These are phyloP conservation scores for Fusarium beomiforme DNA, from an alignment of 2,329 filamentous ascomycete species.

Conservation along the genomic window DNA sequence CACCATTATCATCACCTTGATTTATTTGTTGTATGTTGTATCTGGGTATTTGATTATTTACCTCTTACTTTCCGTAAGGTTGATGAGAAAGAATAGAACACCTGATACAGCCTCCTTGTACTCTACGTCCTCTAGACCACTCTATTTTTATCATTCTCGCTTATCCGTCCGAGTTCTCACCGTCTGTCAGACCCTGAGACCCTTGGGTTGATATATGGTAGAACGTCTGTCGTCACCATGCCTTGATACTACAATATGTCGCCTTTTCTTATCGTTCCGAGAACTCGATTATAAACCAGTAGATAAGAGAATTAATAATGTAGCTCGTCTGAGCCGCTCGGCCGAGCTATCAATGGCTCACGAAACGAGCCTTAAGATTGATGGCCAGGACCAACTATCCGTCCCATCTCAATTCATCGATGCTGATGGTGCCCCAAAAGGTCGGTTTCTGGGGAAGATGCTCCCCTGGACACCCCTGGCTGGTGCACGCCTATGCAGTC, in stretches of 20 bases:
- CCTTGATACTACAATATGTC: constrained; percentile 11
- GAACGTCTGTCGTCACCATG: constrained; percentile 38
- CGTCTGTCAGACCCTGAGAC: constrained; percentile 16
- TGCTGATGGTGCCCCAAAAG: constrained; percentile 46
- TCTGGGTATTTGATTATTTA: not conserved
- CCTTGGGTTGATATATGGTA: constrained; percentile 14
- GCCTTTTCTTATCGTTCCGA: constrained; percentile 27
- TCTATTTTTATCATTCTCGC: constrained; percentile 15
- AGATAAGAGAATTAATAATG: constrained; percentile 28
- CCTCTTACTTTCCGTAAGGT: not conserved
- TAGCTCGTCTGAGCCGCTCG: constrained; percentile 35
- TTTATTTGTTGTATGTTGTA: not conserved
- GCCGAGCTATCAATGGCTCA: constrained; percentile 40
- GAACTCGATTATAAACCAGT: constrained; percentile 25
- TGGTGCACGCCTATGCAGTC: constrained; percentile 27
- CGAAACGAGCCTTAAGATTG: constrained; percentile 25
- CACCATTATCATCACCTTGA: no score
- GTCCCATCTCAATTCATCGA: constrained; percentile 16
- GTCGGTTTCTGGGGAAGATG: constrained; percentile 44
- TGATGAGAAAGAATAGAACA: not conserved
- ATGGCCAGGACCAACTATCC: constrained; percentile 31
- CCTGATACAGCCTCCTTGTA: constrained; percentile 3
- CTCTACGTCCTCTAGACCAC: not conserved
- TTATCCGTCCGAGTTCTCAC: constrained; percentile 20
- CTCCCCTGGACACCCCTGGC: constrained; percentile 43